Base-by-base conservation (phyloP, 345 rosid species). In the Clausena lansium region DNA sequence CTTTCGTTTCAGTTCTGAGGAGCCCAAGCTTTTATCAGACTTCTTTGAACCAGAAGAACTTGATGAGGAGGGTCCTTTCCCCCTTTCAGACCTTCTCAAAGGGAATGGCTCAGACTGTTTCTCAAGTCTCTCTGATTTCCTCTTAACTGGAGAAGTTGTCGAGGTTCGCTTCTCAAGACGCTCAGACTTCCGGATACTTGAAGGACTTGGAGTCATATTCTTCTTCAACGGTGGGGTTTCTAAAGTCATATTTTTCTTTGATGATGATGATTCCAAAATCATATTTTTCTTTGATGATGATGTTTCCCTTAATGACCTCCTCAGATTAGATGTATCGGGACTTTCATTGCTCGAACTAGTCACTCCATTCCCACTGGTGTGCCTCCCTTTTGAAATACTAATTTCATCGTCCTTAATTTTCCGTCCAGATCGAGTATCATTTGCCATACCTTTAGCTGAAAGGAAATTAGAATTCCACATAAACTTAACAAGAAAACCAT, bases 51-150 rank as follows among this genome's bases (percentile, higher is more conserved):
- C 87, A 30, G 84, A 82, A 68, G 89, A 83, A 77, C 52, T 59
- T 36, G 86, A 84, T 22, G 82, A 79, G 19, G 81, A 59, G 52
- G 77, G 82, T 70, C 72, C 86, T 84, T 88, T 89, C 67, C 88
- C 85, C 87, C 88, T 87, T 79, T 76, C 78, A 1, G 92, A 85
- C 85, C 93, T 88, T 82, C 87, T 87, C 81, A 88, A 75, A 54
- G 93, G 83, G 84, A 83, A 79, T 2, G 75, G 55, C 0, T 67
- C 50, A 50, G 24, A 84, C 65, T 76, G 83, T 83, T 86, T 88
- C 85, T 86, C 90, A 47, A 72, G 57, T 76, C 74, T 81, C 79
- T 74, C 85, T 17, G 86, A 80, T 54, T 79, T 85, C 82, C 74
- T 82, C 50, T 76, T 70, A 47, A 32, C 82, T 36, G 87, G 82